Evolutionary conservation across 2,329 filamentous ascomycete species (phyloP).

Genomic region (Cyanodermella asteris): DNA sequence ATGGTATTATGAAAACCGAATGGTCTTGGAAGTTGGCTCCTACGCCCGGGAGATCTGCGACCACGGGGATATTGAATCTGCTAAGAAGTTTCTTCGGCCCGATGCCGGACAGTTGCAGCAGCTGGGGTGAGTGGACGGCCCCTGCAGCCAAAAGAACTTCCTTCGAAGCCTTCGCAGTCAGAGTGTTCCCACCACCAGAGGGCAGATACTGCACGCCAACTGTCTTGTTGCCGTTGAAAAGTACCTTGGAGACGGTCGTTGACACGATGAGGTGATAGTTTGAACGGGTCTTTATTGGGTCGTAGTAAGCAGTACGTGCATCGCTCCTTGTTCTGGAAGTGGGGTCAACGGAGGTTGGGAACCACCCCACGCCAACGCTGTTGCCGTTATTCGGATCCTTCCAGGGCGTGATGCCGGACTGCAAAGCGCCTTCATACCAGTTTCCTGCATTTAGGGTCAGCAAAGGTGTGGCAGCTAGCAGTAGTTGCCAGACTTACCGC

Average conservation of each 20-base stretch:
- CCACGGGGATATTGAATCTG: slow-evolving; percentile 17
- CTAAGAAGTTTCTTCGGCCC: slow-evolving; percentile 15
- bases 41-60: slow-evolving; percentile 26
- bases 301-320: slow-evolving; percentile 19
- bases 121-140: slow-evolving; percentile 16
- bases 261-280: slow-evolving; percentile 16
- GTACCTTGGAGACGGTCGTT: slow-evolving; percentile 12
- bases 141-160: slow-evolving; percentile 24
- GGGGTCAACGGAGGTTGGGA: slow-evolving; percentile 16
- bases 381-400: slow-evolving; percentile 18
- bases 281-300: slow-evolving; percentile 12
- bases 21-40: slow-evolving; percentile 12
- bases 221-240: slow-evolving; percentile 9
- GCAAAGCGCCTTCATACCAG: slow-evolving; percentile 16
- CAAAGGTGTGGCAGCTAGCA: slow-evolving; percentile 12
- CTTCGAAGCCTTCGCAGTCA: slow-evolving; percentile 12
- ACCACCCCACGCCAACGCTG: slow-evolving; percentile 17
- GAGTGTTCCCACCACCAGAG: background rate
- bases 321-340: slow-evolving; percentile 18
- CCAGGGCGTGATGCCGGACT: slow-evolving; percentile 15
- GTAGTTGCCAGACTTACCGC: slow-evolving; percentile 9
- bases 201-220: slow-evolving; percentile 6
- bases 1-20: slow-evolving; percentile 2
- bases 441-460: no score
- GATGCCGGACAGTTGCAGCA: slow-evolving; percentile 19